Evolutionary conservation across 257 asterid genomes (phyloP), one percentile per base, ranked within the genome.

Genomic region (Solanum chmielewskii): DNA sequence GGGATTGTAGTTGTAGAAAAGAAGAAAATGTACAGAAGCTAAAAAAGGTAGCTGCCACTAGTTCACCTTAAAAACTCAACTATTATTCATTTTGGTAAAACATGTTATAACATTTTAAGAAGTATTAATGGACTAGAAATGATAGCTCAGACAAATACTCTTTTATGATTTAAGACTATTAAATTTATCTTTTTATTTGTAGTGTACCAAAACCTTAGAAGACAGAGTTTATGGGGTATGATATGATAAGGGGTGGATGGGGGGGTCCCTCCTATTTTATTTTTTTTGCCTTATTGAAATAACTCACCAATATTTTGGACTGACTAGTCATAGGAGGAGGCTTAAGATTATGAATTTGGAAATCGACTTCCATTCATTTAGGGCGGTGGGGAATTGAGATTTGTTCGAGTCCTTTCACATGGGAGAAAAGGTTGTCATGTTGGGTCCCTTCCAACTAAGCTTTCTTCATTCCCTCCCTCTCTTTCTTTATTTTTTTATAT

Each of bases 1-100:
- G 94, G 92, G 92, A 91, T 91, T 92, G 70, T 89, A 89, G 94
- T 88, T 92, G 94, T 88, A 92, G 29, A 93, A 66, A 93, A 93
- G 35, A 33, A 33, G 35, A 33, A 33, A 35, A 52, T 41, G 87
- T 80, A 39, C 56, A 86, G 73, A 76, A 88, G 82, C 20, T 86
- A 60, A 74, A 87, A 87, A 86, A 89, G 85, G 33, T 88, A 83
- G 88, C 85, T 86, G 25, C 68, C 62, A 87, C 90, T 91, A 90
- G 86, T 82, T 89, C 93, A 94, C 89, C 93, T 91, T 93, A 92
- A 91, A 93, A 93, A 93, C 86, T 69, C 66, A 37, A 73, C 11
- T 74, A 74, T 21, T 21, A 39, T 16, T 39, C 52, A 39, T 75
- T 75, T 75, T 74, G 47, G 10, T 35, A 52, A 52, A 16, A 16